phyloP scores from a whole-genome alignment of 768 basidiomycete genomes.

The Kwoniella bestiolae region DNA sequence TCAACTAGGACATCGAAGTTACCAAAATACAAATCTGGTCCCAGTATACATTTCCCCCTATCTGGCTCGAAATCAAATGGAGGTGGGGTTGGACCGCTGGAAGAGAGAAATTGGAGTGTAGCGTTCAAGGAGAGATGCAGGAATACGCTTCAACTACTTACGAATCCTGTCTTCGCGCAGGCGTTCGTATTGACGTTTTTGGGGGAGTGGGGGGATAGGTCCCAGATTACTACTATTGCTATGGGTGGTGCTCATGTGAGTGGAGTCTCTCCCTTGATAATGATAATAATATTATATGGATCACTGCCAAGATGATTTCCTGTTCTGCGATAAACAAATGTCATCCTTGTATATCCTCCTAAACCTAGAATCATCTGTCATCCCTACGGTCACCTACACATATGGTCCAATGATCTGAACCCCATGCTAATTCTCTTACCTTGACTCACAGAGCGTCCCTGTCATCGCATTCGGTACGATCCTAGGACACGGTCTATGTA shows the following conservation, averaged over 20 bases:
- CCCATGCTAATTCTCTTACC: not conserved
- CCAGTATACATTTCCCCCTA: slow-evolving; percentile 29
- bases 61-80: slow-evolving; percentile 4
- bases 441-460: slow-evolving; percentile 74
- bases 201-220: slow-evolving; percentile 99
- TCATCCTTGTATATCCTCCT: not conserved
- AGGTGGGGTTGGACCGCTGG: slow-evolving; percentile 27
- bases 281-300: no score
- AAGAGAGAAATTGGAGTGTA: slow-evolving; percentile 23
- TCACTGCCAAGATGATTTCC: no score
- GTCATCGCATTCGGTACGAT: slow-evolving; percentile 88
- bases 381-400: not conserved
- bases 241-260: slow-evolving; percentile 91
- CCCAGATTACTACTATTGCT: slow-evolving; percentile 95
- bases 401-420: no score
- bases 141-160: slow-evolving; percentile 78
- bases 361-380: no score
- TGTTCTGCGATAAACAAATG: no score
- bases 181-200: slow-evolving; percentile 92
- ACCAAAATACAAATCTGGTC: slow-evolving; percentile 8
- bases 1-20: slow-evolving; percentile 1
- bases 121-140: slow-evolving; percentile 67
- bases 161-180: slow-evolving; percentile 94
- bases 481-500: slow-evolving; percentile 84
- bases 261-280: no score